Evolutionary conservation across 2,329 filamentous ascomycete genomes (phyloP).

Genomic region (Thielaviopsis musarum): DNA sequence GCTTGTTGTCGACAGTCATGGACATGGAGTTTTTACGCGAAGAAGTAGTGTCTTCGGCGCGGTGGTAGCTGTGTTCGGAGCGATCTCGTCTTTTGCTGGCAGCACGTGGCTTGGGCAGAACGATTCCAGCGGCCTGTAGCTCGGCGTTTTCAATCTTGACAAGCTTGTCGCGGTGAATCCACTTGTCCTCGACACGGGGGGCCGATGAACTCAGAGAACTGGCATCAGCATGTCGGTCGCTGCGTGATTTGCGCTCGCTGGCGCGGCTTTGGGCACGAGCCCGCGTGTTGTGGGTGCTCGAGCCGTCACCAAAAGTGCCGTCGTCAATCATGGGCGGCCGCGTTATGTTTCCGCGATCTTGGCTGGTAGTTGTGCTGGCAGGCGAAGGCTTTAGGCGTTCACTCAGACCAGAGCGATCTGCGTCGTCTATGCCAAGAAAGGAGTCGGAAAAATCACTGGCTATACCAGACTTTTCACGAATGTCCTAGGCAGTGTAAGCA

Average conservation of each 20-base stretch:
- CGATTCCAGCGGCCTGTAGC: constrained; percentile 61
- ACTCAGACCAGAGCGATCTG: not conserved
- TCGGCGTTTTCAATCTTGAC: constrained; percentile 68
- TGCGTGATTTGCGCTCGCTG: constrained; percentile 10
- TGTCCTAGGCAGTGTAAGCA: not conserved
- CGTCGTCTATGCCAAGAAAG: not conserved
- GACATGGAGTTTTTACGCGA: constrained; percentile 21
- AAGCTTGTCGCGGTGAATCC: constrained; percentile 76
- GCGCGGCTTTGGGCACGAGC: constrained; percentile 9
- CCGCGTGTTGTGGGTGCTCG: not conserved
- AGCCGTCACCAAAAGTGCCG: constrained; percentile 4
- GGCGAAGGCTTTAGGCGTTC: constrained; percentile 7
- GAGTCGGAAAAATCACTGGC: not conserved
- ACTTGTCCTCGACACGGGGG: constrained; percentile 46
- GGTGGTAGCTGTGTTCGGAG: constrained; percentile 10
- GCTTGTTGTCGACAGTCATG: constrained; percentile 22
- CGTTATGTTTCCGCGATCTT: constrained; percentile 4
- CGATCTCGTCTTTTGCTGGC: constrained; percentile 26
- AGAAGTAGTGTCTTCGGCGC: constrained; percentile 3
- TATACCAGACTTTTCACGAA: not conserved
- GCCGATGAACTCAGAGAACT: not conserved
- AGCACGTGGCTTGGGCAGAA: constrained; percentile 36
- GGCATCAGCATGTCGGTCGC: constrained; percentile 3
- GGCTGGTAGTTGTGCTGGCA: not conserved
- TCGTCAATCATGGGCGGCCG: constrained; percentile 10